phyloP scores from a whole-genome alignment of 805 yeast species.

The Vanderwaltozyma verrucispora region DNA sequence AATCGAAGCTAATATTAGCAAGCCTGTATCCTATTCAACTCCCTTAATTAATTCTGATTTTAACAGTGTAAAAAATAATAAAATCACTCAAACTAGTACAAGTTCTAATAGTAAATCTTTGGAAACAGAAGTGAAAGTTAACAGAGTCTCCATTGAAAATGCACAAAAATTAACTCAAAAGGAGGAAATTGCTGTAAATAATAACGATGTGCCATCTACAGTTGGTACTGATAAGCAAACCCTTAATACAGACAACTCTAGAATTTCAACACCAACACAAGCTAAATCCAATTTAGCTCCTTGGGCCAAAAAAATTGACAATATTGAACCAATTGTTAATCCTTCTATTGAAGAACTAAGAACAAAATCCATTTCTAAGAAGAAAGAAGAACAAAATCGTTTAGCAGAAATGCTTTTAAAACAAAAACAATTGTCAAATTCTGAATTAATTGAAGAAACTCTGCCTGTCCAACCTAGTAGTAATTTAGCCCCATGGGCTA shows the following conservation, averaged over 20 bases:
- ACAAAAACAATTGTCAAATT: constrained; percentile 3
- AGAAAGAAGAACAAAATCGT: constrained; percentile 3
- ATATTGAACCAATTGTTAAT: constrained; percentile 8
- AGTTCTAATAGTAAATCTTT: no score
- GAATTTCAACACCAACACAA: constrained; percentile 8
- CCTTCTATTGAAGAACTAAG: constrained; percentile 9
- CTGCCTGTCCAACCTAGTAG: constrained; percentile 3
- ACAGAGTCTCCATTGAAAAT: no score
- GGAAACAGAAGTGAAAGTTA: no score
- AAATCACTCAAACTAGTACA: no score
- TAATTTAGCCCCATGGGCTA: constrained; percentile 25
- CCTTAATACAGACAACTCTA: no score
- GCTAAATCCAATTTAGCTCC: constrained; percentile 14
- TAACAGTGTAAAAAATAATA: no score
- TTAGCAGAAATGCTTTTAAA: constrained; percentile 3
- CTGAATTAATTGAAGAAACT: constrained; percentile 10
- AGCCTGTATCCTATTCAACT: no score
- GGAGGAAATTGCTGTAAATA: background rate
- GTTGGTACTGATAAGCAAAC: background rate
- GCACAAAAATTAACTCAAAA: no score
- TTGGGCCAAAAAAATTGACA: constrained; percentile 19
- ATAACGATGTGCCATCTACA: background rate
- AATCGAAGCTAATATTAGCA: no score
- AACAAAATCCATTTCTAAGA: constrained; percentile 12
- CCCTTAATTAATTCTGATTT: no score